Evolutionary conservation across 306 rosid genomes (phyloP).

Genomic region (Glycyrrhiza uralensis): DNA sequence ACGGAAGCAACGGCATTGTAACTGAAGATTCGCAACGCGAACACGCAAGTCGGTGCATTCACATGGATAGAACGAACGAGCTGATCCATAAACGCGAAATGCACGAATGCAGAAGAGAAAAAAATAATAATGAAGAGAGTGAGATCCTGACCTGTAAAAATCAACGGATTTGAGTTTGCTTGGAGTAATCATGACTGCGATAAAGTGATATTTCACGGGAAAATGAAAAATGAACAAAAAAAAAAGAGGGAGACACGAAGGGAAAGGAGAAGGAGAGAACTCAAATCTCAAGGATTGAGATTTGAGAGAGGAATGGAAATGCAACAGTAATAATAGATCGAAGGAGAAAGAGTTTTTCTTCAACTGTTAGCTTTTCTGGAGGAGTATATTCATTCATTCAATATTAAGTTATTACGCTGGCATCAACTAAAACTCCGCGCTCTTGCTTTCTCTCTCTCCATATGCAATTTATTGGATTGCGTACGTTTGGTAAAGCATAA

Average conservation of each 20-base stretch:
- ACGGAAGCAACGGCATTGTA: neutral
- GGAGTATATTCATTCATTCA: conserved; percentile 1
- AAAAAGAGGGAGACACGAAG: neutral
- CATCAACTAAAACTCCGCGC: conserved; percentile 21
- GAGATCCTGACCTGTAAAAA: conserved; percentile 83
- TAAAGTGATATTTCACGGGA: neutral
- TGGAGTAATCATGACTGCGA: conserved; percentile 61
- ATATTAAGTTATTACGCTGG: neutral
- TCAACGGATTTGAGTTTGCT: conserved; percentile 91
- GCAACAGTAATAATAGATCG: conserved; percentile 25
- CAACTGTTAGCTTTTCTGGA: conserved; percentile 12
- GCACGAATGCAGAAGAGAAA: neutral
- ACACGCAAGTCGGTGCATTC: neutral
- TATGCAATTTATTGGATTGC: neutral
- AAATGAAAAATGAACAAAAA: neutral
- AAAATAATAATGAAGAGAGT: neutral
- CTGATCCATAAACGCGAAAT: conserved; percentile 16
- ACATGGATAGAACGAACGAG: neutral
- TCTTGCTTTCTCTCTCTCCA: neutral
- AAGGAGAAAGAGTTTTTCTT: conserved; percentile 7
- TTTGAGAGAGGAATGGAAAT: conserved; percentile 14
- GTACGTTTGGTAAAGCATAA: no score
- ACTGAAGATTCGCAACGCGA: conserved; percentile 4
- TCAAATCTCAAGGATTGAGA: conserved; percentile 32
- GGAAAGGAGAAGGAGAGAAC: conserved; percentile 16